Evolutionary conservation across 139 green algal species (phyloP).

Genomic region (Micractinium conductrix): DNA sequence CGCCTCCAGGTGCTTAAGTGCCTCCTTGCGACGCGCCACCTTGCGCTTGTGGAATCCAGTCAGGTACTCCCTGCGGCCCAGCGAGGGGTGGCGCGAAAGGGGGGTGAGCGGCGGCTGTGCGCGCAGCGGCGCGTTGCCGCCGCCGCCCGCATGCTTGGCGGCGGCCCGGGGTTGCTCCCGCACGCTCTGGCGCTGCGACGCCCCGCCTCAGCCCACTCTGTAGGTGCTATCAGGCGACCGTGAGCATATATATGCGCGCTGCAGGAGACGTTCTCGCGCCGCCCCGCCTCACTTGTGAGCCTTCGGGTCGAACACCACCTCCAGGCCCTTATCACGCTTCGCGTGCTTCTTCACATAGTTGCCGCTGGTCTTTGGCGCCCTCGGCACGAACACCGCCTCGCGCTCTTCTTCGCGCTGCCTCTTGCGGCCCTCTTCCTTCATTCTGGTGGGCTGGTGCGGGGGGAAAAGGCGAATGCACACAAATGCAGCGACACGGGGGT

Average conservation of each 20-base stretch:
- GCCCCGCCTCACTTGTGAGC: slow-evolving; percentile 61
- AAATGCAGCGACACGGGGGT: too few relatives aligned
- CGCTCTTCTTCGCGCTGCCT: not conserved
- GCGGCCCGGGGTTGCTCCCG: not conserved
- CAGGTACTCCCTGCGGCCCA: slow-evolving; percentile 64
- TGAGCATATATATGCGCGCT: not conserved
- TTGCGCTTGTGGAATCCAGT: slow-evolving; percentile 79
- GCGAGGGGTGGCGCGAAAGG: not conserved
- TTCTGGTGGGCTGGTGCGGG: too few relatives aligned
- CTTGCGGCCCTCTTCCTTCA: not conserved
- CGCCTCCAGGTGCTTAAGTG: slow-evolving; percentile 61
- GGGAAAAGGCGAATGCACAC: too few relatives aligned
- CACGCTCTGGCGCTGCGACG: not conserved
- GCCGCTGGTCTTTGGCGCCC: not conserved
- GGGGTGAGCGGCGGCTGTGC: too few relatives aligned
- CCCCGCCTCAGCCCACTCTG: too few relatives aligned
- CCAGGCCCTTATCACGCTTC: slow-evolving; percentile 54
- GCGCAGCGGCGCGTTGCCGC: not conserved
- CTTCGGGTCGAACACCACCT: slow-evolving; percentile 73
- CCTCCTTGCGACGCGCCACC: slow-evolving; percentile 70
- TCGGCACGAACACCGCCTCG: slow-evolving; percentile 17
- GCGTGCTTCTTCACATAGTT: slow-evolving; percentile 59
- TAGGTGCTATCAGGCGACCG: not conserved
- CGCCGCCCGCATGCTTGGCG: not conserved
- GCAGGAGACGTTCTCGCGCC: not conserved